phyloP scores from a whole-genome alignment of 352 stramenopile genomes.

The Phytopythium oedochilum region DNA sequence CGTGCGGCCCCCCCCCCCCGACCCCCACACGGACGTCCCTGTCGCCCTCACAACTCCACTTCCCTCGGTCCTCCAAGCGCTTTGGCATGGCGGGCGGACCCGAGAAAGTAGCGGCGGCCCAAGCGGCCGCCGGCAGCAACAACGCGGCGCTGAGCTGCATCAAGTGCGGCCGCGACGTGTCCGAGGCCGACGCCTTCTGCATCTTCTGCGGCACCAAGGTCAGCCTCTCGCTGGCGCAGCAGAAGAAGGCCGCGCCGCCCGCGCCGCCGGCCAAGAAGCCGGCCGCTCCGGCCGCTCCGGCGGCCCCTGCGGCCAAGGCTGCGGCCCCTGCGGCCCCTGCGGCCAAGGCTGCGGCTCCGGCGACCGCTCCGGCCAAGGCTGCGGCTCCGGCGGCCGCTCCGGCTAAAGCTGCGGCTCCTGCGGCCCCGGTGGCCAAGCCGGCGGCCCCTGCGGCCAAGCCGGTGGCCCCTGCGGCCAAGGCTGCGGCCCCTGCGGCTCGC shows the following conservation, averaged over 20 bases:
- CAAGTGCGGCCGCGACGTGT: conserved; percentile 74
- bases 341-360: conserved; percentile 10
- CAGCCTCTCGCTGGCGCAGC: conserved; percentile 53
- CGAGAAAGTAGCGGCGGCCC: conserved; percentile 43
- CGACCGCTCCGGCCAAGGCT: conserved; percentile 7
- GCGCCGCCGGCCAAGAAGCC: conserved; percentile 18
- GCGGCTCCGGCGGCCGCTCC: conserved; percentile 7
- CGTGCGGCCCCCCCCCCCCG: background rate
- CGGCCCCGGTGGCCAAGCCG: conserved; percentile 10
- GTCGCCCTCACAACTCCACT: conserved; percentile 38
- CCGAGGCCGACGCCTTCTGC: conserved; percentile 74
- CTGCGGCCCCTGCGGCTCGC: conserved; percentile 14
- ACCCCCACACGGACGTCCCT: background rate
- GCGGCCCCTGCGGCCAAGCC: conserved; percentile 3
- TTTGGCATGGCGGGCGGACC: conserved; percentile 56
- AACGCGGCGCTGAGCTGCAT: conserved; percentile 60
- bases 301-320: conserved; percentile 11
- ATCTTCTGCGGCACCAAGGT: conserved; percentile 88
- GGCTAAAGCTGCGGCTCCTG: conserved; percentile 5
- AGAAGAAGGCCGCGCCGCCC: conserved; percentile 23
- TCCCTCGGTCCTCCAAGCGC: conserved; percentile 23
- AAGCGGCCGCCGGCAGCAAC: conserved; percentile 18
- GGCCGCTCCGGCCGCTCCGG: conserved; percentile 4
- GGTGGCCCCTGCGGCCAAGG: conserved; percentile 12
- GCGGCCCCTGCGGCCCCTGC: conserved; percentile 9